phyloP scores from a whole-genome alignment of 2,329 filamentous ascomycete species.

The Botrytis aclada region DNA sequence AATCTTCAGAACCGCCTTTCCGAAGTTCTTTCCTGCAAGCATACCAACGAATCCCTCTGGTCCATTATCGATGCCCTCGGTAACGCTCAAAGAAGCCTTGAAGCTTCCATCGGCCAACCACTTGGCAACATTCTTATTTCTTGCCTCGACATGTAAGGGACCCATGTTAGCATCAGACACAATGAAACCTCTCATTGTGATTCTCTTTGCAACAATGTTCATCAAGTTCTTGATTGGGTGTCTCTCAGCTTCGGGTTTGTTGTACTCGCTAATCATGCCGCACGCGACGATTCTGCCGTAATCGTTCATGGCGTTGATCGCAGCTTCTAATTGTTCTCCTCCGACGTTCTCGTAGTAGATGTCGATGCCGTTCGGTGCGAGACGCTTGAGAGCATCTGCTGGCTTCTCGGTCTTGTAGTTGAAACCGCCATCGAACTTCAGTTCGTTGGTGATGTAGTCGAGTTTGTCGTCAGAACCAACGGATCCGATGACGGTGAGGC shows the following conservation, averaged over 20 bases:
- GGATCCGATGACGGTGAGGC: constrained; percentile 69
- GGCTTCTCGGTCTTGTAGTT: constrained; percentile 78
- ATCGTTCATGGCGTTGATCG: constrained; percentile 59
- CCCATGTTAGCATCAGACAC: constrained; percentile 61
- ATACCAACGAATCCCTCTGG: constrained; percentile 64
- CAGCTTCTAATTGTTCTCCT: constrained; percentile 69
- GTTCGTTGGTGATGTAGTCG: constrained; percentile 68
- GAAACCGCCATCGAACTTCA: constrained; percentile 70
- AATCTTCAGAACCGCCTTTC: constrained; percentile 69
- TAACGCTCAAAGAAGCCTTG: constrained; percentile 58
- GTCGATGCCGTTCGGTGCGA: constrained; percentile 70
- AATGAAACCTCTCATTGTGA: constrained; percentile 67
- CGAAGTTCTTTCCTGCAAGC: constrained; percentile 67
- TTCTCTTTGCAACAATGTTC: constrained; percentile 56
- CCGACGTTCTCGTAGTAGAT: constrained; percentile 83
- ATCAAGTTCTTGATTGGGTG: constrained; percentile 63
- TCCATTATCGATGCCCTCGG: constrained; percentile 64
- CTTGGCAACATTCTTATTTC: constrained; percentile 63
- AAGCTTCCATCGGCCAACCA: constrained; percentile 67
- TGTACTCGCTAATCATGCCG: constrained; percentile 69
- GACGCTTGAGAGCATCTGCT: constrained; percentile 58
- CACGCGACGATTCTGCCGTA: constrained; percentile 62
- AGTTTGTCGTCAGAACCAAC: constrained; percentile 76
- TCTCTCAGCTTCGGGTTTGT: constrained; percentile 47
- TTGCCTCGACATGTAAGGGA: constrained; percentile 55